Conservation (phyloP, 176 grass and related monocot species). For the Zea luxurians region DNA sequence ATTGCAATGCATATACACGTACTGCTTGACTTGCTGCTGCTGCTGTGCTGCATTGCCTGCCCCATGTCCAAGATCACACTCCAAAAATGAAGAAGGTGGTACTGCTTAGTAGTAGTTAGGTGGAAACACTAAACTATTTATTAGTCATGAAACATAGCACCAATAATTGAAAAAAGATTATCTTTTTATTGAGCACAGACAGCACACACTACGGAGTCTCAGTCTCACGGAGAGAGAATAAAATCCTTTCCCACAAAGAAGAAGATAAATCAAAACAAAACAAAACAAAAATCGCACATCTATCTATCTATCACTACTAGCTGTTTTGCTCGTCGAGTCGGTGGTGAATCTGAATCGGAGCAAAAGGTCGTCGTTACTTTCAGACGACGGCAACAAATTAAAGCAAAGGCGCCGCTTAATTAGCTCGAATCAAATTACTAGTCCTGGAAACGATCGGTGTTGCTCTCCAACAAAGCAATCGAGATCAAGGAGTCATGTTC, state of each 20-base stretch:
- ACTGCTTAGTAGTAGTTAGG: not conserved
- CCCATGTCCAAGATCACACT: too few relatives aligned
- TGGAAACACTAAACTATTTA: not conserved
- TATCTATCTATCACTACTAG: too few relatives aligned
- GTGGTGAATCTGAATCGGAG: slow-evolving; percentile 1
- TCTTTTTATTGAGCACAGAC: not conserved
- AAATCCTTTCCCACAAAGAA: not conserved
- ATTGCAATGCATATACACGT: not conserved
- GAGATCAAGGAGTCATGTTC: not conserved
- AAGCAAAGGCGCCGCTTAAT: not conserved
- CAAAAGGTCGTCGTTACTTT: not conserved
- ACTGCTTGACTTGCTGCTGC: not conserved
- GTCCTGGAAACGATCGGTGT: not conserved
- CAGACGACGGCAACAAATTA: not conserved
- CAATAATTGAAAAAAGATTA: not conserved
- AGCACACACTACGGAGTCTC: too few relatives aligned
- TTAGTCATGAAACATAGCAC: not conserved
- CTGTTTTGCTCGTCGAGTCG: not conserved
- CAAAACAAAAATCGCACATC: not conserved
- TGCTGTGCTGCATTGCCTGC: too few relatives aligned
- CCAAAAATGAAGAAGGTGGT: too few relatives aligned
- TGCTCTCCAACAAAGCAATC: not conserved
- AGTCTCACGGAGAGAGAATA: not conserved
- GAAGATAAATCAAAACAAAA: not conserved
- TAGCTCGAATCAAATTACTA: slow-evolving; percentile 4